Evolutionary conservation across 2,329 filamentous ascomycete species (phyloP).

Genomic region (Fusarium liriodendri): DNA sequence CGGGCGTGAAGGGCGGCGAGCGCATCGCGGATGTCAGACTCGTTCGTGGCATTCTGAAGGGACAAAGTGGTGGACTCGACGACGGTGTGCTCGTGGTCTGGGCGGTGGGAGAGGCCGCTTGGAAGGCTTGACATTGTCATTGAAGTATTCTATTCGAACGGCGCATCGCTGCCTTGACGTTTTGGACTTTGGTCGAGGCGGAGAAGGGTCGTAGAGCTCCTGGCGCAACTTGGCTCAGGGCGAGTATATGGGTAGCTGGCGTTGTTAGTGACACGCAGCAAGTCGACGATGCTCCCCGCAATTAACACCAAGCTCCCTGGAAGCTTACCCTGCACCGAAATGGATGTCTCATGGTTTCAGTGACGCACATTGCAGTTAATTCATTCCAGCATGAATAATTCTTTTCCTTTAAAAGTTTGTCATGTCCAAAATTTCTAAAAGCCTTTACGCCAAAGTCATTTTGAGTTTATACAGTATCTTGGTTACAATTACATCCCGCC

Average conservation of each 20-base stretch:
- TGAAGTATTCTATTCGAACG: slow-evolving; percentile 50
- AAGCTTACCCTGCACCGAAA: slow-evolving; percentile 33
- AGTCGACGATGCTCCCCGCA: slow-evolving; percentile 34
- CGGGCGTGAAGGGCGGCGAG: slow-evolving; percentile 80
- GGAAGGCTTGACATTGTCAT: slow-evolving; percentile 60
- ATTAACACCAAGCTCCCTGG: slow-evolving; percentile 1
- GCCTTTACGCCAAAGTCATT: slow-evolving; percentile 31
- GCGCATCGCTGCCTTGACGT: slow-evolving; percentile 55
- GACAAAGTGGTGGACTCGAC: slow-evolving; percentile 42
- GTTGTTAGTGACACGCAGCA: slow-evolving; percentile 43
- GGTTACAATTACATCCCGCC: slow-evolving; percentile 26
- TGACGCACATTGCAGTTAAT: neutral
- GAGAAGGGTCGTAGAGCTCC: slow-evolving; percentile 25
- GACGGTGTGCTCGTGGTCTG: slow-evolving; percentile 46
- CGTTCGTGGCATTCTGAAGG: slow-evolving; percentile 77
- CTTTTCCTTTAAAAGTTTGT: neutral
- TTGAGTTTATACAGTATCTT: slow-evolving; percentile 20
- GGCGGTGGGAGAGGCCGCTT: slow-evolving; percentile 56
- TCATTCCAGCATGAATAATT: neutral
- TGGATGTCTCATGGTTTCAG: neutral
- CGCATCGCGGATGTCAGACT: slow-evolving; percentile 82
- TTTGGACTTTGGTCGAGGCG: slow-evolving; percentile 24
- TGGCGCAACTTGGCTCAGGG: slow-evolving; percentile 23
- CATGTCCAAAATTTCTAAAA: neutral
- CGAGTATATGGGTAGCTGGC: slow-evolving; percentile 16